phyloP scores from a whole-genome alignment of 2,329 filamentous ascomycete species.

The Monosporascus sp. region DNA sequence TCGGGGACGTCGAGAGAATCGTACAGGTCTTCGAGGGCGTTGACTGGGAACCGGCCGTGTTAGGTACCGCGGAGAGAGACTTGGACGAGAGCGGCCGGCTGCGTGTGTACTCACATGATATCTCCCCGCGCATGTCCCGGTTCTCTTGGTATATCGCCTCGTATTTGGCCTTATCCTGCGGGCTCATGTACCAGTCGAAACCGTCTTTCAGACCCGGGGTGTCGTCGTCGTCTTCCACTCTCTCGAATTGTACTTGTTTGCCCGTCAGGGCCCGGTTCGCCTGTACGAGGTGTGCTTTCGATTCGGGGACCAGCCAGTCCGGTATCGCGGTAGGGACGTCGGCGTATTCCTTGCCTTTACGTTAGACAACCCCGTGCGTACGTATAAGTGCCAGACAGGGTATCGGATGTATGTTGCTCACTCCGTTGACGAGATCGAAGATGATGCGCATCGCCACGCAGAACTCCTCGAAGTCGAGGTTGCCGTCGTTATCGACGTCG shows the following conservation, averaged over 20 bases:
- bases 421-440: slow-evolving; percentile 94
- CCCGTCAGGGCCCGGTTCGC: slow-evolving; percentile 74
- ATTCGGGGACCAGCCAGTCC: slow-evolving; percentile 96
- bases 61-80: slow-evolving; percentile 1
- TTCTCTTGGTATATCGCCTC: slow-evolving; percentile 96
- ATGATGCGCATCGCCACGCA: slow-evolving; percentile 98
- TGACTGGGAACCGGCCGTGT: slow-evolving; percentile 46
- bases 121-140: slow-evolving; percentile 78
- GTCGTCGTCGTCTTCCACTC: slow-evolving; percentile 77
- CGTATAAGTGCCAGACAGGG: slow-evolving; percentile 10
- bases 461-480: slow-evolving; percentile 98
- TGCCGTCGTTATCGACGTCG: slow-evolving; percentile 95
- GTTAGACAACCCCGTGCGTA: slow-evolving; percentile 1
- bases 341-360: slow-evolving; percentile 63
- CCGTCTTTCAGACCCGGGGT: slow-evolving; percentile 84
- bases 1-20: slow-evolving; percentile 68
- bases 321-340: slow-evolving; percentile 83
- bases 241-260: slow-evolving; percentile 76
- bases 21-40: slow-evolving; percentile 77
- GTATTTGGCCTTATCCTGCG: slow-evolving; percentile 85
- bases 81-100: neutral
- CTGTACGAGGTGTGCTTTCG: slow-evolving; percentile 84
- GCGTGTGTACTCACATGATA: slow-evolving; percentile 55
- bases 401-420: slow-evolving; percentile 34
- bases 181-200: slow-evolving; percentile 99